Evolutionary conservation across 768 basidiomycete species (phyloP), one percentile per base, ranked within the genome.

Genomic region (Mycena albidolilacea): DNA sequence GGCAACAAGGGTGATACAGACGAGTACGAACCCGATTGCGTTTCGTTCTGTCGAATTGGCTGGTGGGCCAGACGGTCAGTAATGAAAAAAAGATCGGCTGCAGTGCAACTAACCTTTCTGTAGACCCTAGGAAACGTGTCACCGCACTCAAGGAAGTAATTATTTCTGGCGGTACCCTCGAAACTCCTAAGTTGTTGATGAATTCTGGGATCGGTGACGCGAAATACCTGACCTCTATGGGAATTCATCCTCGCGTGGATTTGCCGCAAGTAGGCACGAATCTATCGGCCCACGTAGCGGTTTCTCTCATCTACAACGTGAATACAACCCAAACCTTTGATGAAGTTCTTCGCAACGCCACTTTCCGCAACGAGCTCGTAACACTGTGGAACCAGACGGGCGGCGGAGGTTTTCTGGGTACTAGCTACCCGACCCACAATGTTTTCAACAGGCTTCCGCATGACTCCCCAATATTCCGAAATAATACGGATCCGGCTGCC

Each of bases 141-240:
- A 79, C 73, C 0, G 91, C 90, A 0, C 78, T 75, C 68, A 89
- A 88, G 71, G 91, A 92, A 75, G 82, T 92, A 67, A 84, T 92
- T 19, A 75, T 92, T 7, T 79, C 81, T 0, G 83, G 82, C 15
- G 86, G 86, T 1, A 59, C 82, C 3, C 75, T 85, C 52, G 82
- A 81, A 10, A 84, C 85, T 2, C 82, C 85, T 0, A 81, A 82
- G 2, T 79, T 86, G 39, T 77, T 85, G 8, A 73, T 82, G 59
- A 79, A 81, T 37, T 84, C 82, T 14, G 84, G 84, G 41, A 83
- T 86, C 23, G 85, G 85, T 15, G 76, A 78, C 46, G 67, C 63
- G 14, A 41, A 52, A 38, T 76, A 77, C 14, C 78, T 85, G 1
- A 61, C 38, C 2, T 64, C 55, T 6, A 23, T 82, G 21, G 80